Evolutionary conservation across 2,329 filamentous ascomycete species (phyloP).

Genomic region (Phaeoacremonium minimum): DNA sequence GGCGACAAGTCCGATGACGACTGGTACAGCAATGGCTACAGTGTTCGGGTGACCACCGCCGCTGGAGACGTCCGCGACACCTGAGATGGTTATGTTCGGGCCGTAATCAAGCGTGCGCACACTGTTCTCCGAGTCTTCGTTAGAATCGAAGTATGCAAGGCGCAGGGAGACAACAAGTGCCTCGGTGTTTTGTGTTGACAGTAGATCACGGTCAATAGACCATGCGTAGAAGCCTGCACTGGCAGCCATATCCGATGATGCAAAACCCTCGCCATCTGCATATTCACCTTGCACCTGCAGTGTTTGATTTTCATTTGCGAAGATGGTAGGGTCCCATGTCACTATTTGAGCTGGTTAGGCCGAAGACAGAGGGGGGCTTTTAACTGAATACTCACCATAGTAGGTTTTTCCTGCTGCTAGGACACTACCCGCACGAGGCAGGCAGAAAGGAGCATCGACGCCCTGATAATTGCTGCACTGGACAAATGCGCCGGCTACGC

Average conservation of each 20-base stretch:
- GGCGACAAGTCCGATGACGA: slow-evolving; percentile 18
- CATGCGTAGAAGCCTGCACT: slow-evolving; percentile 22
- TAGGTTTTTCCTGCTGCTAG: slow-evolving; percentile 23
- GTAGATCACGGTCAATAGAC: slow-evolving; percentile 15
- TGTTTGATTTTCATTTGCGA: slow-evolving; percentile 13
- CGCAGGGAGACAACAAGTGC: slow-evolving; percentile 11
- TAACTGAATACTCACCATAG: slow-evolving; percentile 21
- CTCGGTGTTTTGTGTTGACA: slow-evolving; percentile 6
- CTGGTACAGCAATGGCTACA: slow-evolving; percentile 19
- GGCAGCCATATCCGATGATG: slow-evolving; percentile 12
- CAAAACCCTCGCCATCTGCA: slow-evolving; percentile 10
- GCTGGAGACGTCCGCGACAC: background rate
- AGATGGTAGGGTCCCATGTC: slow-evolving; percentile 23
- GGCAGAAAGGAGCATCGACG: slow-evolving; percentile 24
- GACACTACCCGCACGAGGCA: slow-evolving; percentile 20
- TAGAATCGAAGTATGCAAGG: slow-evolving; percentile 14
- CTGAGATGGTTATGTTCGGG: slow-evolving; percentile 18
- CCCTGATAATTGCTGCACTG: slow-evolving; percentile 20
- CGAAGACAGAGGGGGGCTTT: background rate
- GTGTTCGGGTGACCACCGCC: slow-evolving; percentile 8
- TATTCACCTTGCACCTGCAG: slow-evolving; percentile 14
- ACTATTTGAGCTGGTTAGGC: slow-evolving; percentile 15
- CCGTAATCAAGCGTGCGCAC: slow-evolving; percentile 11
- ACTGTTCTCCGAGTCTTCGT: slow-evolving; percentile 9
- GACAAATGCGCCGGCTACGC: slow-evolving; percentile 20